These are phyloP conservation scores for Globisporangium nunn DNA, from an alignment of 352 stramenopile species.

Conservation along the genomic window DNA sequence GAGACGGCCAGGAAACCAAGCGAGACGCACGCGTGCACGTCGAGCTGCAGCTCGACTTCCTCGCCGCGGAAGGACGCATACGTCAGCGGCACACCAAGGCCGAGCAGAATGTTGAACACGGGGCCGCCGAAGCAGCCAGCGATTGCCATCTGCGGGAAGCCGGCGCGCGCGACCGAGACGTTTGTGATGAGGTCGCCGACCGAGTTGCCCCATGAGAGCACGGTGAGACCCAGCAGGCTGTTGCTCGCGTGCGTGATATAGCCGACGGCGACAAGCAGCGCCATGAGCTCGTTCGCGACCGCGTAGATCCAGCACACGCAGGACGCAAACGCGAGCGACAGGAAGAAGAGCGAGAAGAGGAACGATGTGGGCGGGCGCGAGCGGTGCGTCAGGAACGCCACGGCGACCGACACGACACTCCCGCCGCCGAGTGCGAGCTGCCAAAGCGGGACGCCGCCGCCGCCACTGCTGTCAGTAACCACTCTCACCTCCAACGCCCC, in stretches of 20 bases:
- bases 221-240: slow-evolving; percentile 68
- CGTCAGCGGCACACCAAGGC: slow-evolving; percentile 66
- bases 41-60: slow-evolving; percentile 36
- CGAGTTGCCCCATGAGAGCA: slow-evolving; percentile 83
- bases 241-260: slow-evolving; percentile 72
- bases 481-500: slow-evolving; percentile 13
- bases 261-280: slow-evolving; percentile 64
- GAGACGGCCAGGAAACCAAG: slow-evolving; percentile 61
- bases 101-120: slow-evolving; percentile 81
- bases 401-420: slow-evolving; percentile 41
- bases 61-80: slow-evolving; percentile 42
- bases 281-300: slow-evolving; percentile 83
- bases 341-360: slow-evolving; percentile 40
- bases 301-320: slow-evolving; percentile 91
- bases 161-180: slow-evolving; percentile 71
- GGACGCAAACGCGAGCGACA: slow-evolving; percentile 66
- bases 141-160: slow-evolving; percentile 83
- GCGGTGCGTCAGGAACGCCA: slow-evolving; percentile 62
- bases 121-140: slow-evolving; percentile 76
- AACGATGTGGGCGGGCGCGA: slow-evolving; percentile 47
- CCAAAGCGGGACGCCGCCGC: slow-evolving; percentile 31
- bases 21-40: slow-evolving; percentile 68
- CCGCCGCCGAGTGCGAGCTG: slow-evolving; percentile 23
- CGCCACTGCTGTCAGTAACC: slow-evolving; percentile 14
- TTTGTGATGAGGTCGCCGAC: slow-evolving; percentile 80